Percentiles rank a stretch among this genome's conserved stretches.
phyloP scores from a whole-genome alignment of 768 basidiomycete genomes.

The Russula abietina region DNA sequence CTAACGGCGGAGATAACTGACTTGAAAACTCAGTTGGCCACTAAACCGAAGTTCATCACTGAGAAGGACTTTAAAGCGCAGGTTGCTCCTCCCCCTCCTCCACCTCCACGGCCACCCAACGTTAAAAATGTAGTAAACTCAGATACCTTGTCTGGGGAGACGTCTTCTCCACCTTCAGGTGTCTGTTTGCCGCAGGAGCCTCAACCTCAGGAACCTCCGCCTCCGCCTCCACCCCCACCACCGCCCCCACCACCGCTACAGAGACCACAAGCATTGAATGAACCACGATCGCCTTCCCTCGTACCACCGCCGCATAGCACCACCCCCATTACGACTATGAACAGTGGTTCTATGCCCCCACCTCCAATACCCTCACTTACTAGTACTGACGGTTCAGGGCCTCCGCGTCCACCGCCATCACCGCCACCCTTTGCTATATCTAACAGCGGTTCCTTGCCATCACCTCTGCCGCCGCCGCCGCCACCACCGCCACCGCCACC shows the following conservation, averaged over 20 bases:
- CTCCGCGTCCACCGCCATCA: constrained; percentile 6
- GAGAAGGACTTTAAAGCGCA: constrained; percentile 70
- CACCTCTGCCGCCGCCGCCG: background rate
- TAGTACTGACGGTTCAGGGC: background rate
- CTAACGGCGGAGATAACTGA: constrained; percentile 47
- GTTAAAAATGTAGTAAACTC: background rate
- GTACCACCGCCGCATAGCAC: constrained; percentile 26
- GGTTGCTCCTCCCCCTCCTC: constrained; percentile 59
- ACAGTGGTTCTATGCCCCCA: background rate
- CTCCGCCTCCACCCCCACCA: constrained; percentile 27
- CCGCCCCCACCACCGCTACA: constrained; percentile 24
- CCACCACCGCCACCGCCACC: background rate
- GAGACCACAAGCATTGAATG: constrained; percentile 23
- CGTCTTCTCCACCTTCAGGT: background rate
- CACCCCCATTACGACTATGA: constrained; percentile 19
- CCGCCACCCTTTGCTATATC: background rate
- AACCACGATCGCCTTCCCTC: constrained; percentile 22
- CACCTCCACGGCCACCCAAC: constrained; percentile 32
- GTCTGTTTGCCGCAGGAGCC: background rate
- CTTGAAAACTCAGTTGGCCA: constrained; percentile 46
- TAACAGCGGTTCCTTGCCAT: background rate
- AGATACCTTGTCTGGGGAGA: constrained; percentile 6
- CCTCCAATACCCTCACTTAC: background rate
- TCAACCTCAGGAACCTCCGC: constrained; percentile 16
- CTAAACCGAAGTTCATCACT: constrained; percentile 45